Conservation (phyloP, 2,329 filamentous ascomycete species). For the Alternaria arborescens region DNA sequence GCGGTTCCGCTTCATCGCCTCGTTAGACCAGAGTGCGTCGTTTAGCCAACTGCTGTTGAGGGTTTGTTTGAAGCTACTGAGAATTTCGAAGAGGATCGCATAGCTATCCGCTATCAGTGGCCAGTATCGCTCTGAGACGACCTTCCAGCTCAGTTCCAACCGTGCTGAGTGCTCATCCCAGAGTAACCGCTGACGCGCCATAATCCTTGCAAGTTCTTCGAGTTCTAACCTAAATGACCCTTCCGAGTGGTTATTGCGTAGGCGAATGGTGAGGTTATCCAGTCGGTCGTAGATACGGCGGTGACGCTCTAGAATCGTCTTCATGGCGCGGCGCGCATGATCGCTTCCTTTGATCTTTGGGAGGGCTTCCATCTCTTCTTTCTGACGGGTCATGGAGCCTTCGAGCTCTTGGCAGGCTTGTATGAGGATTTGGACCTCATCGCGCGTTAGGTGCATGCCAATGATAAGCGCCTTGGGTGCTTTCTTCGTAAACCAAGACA, state of each 20-base stretch:
- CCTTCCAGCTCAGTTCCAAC: background rate
- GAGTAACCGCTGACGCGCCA: background rate
- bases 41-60: background rate
- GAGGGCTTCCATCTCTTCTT: background rate
- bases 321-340: background rate
- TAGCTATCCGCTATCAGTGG: background rate
- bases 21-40: background rate
- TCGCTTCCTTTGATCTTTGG: background rate
- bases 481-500: background rate
- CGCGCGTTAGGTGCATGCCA: background rate
- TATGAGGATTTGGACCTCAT: background rate
- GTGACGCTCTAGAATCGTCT: background rate
- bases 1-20: background rate
- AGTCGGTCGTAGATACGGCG: background rate
- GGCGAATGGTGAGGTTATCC: background rate
- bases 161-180: background rate
- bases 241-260: background rate
- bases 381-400: background rate
- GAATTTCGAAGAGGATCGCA: background rate
- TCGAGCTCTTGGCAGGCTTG: background rate
- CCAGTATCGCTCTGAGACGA: background rate
- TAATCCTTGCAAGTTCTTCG: background rate
- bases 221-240: background rate
- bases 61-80: background rate
- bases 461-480: background rate